phyloP scores from a whole-genome alignment of 2,329 filamentous ascomycete species.

The Didymella lethalis region DNA sequence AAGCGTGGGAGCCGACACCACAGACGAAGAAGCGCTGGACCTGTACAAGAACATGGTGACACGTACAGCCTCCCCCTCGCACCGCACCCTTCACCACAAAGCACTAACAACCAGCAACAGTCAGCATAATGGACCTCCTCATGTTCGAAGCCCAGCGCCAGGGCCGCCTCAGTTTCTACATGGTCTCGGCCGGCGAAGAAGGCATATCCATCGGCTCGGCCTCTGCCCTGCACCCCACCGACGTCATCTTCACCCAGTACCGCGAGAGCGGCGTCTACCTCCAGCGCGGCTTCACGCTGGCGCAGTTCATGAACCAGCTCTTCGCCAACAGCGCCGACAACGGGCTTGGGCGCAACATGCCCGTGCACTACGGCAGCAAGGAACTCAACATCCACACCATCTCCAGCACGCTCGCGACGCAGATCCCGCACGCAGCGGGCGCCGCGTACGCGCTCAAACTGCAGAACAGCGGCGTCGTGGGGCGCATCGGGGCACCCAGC shows the following conservation, averaged over 20 bases:
- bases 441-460: constrained; percentile 89
- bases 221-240: constrained; percentile 79
- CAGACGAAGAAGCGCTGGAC: constrained; percentile 65
- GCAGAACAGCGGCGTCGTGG: constrained; percentile 72
- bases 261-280: constrained; percentile 91
- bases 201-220: constrained; percentile 90
- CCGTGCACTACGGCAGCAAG: constrained; percentile 89
- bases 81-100: not conserved
- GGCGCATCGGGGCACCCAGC: constrained; percentile 57
- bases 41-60: constrained; percentile 72
- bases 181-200: constrained; percentile 94
- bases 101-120: constrained; percentile 47
- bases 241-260: constrained; percentile 95
- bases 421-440: constrained; percentile 86
- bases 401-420: constrained; percentile 83
- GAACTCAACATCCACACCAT: constrained; percentile 89
- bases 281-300: constrained; percentile 84
- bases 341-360: constrained; percentile 92
- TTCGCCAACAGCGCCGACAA: constrained; percentile 85
- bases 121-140: constrained; percentile 90
- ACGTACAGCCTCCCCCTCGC: constrained; percentile 42
- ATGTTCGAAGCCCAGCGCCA: constrained; percentile 99
- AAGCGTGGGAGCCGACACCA: constrained; percentile 70
- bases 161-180: constrained; percentile 94
- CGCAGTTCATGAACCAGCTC: constrained; percentile 93